A percentile compares a stretch with the other conserved stretches of the same genome.
These are phyloP conservation scores for Fraxinus xanthoxyloides DNA, from an alignment of 305 asterid genomes.

Conservation along the genomic window DNA sequence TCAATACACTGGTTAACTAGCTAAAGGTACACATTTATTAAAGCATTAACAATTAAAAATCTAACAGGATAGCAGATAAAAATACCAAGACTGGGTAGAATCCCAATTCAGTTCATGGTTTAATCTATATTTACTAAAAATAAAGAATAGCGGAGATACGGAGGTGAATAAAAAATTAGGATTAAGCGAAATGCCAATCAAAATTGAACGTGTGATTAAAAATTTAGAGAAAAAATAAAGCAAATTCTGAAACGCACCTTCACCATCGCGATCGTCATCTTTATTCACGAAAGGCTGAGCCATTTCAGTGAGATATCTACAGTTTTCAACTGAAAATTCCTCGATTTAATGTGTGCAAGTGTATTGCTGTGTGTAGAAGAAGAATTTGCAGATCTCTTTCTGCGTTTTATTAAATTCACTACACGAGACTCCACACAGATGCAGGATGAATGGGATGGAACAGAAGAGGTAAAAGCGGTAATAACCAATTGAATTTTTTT, in stretches of 20 bases:
- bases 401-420: not conserved
- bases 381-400: constrained; percentile 30
- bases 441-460: not conserved
- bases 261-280: constrained; percentile 96
- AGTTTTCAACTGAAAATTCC: constrained; percentile 14
- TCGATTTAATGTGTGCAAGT: not conserved
- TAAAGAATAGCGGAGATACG: constrained; percentile 6
- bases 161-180: not conserved
- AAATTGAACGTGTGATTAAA: not conserved
- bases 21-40: not conserved
- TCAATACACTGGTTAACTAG: not conserved
- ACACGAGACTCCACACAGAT: not conserved
- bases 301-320: constrained; percentile 45
- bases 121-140: not conserved
- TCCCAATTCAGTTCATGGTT: not conserved
- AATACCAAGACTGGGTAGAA: not conserved
- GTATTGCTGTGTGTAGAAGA: not conserved
- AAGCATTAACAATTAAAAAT: not conserved
- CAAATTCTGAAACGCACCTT: constrained; percentile 41
- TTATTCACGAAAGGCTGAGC: constrained; percentile 85
- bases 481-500: not conserved
- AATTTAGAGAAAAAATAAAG: not conserved
- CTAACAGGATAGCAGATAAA: not conserved
- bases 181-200: not conserved
- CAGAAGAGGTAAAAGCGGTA: not conserved